Percentiles rank a stretch among this genome's conserved stretches.
These are phyloP conservation scores for Colletotrichum trifolii DNA, from an alignment of 2,329 filamentous ascomycete species.

Conservation along the genomic window DNA sequence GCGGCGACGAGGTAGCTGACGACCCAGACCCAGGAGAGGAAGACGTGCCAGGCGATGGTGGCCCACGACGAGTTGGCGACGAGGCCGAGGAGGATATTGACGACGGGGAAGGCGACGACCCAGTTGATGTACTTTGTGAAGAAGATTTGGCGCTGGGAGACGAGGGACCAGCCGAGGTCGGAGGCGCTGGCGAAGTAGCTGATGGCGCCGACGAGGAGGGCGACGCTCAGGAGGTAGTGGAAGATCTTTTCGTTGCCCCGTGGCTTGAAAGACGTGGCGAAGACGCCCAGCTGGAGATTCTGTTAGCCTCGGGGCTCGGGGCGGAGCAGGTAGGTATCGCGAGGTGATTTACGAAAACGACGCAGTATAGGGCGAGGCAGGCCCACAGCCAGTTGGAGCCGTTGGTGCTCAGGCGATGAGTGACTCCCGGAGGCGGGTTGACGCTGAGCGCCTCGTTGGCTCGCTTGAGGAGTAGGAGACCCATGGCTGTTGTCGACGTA, in stretches of 20 bases:
- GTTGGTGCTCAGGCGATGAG: slow-evolving; percentile 51
- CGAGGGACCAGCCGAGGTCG: slow-evolving; percentile 58
- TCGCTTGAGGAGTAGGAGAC: slow-evolving; percentile 42
- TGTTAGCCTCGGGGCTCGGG: slow-evolving; percentile 5
- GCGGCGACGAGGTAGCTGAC: slow-evolving; percentile 61
- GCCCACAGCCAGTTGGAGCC: slow-evolving; percentile 68
- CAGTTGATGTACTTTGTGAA: slow-evolving; percentile 67
- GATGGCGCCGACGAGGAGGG: slow-evolving; percentile 60
- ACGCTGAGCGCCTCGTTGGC: slow-evolving; percentile 58
- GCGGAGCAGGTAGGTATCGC: background rate
- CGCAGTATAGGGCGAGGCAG: slow-evolving; percentile 59
- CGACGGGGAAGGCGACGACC: slow-evolving; percentile 60
- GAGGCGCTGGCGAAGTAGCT: slow-evolving; percentile 65
- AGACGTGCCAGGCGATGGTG: slow-evolving; percentile 62
- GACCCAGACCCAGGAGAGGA: slow-evolving; percentile 63
- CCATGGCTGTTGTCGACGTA: slow-evolving; percentile 42
- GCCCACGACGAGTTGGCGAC: slow-evolving; percentile 66
- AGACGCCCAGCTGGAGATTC: slow-evolving; percentile 51
- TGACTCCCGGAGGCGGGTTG: slow-evolving; percentile 56
- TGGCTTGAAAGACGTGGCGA: slow-evolving; percentile 54
- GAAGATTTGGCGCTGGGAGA: slow-evolving; percentile 63
- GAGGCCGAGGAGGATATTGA: slow-evolving; percentile 59
- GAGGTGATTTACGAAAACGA: slow-evolving; percentile 55
- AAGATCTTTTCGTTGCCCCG: slow-evolving; percentile 63
- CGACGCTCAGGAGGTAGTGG: slow-evolving; percentile 65